A percentile compares a stretch with the other conserved stretches of the same genome.
These are phyloP conservation scores for Tuctoria greenei DNA, from an alignment of 176 grass and related monocot species.

Conservation along the genomic window DNA sequence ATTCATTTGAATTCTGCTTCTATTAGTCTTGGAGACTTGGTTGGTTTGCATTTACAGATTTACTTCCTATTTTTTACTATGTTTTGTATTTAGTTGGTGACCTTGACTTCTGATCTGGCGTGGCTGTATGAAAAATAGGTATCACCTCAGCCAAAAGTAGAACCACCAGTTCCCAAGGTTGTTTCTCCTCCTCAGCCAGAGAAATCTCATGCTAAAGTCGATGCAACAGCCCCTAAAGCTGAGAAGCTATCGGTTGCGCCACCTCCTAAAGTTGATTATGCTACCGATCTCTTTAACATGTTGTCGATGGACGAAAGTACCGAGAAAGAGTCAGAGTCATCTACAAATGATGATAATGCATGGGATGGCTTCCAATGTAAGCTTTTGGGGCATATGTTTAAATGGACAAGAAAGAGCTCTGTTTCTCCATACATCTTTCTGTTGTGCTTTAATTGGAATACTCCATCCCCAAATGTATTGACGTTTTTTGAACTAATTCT, in stretches of 20 bases:
- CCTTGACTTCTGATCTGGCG: slow-evolving; percentile 24
- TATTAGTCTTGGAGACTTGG: not conserved
- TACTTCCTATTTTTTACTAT: not conserved
- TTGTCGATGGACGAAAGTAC: slow-evolving; percentile 69
- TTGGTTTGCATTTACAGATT: not conserved
- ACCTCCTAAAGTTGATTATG: slow-evolving; percentile 89
- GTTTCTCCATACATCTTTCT: slow-evolving; percentile 15
- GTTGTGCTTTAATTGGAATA: not conserved
- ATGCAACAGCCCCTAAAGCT: slow-evolving; percentile 46
- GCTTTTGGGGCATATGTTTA: slow-evolving; percentile 35
- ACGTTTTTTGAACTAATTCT: too few species aligned
- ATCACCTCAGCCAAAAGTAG: slow-evolving; percentile 52
- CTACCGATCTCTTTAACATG: slow-evolving; percentile 89
- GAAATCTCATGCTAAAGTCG: slow-evolving; percentile 47
- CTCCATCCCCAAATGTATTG: too few species aligned
- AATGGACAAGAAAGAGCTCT: slow-evolving; percentile 4
- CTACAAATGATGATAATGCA: slow-evolving; percentile 66
- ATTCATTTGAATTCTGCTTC: slow-evolving; percentile 15
- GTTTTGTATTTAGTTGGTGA: slow-evolving; percentile 8
- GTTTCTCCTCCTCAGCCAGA: slow-evolving; percentile 51
- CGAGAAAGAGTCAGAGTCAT: slow-evolving; percentile 68
- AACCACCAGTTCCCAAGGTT: slow-evolving; percentile 56
- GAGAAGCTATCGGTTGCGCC: slow-evolving; percentile 41
- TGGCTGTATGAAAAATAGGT: slow-evolving; percentile 49
- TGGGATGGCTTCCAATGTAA: slow-evolving; percentile 95